These are phyloP conservation scores for Metarhizium sp. DNA, from an alignment of 2,329 filamentous ascomycete genomes.

Conservation along the genomic window DNA sequence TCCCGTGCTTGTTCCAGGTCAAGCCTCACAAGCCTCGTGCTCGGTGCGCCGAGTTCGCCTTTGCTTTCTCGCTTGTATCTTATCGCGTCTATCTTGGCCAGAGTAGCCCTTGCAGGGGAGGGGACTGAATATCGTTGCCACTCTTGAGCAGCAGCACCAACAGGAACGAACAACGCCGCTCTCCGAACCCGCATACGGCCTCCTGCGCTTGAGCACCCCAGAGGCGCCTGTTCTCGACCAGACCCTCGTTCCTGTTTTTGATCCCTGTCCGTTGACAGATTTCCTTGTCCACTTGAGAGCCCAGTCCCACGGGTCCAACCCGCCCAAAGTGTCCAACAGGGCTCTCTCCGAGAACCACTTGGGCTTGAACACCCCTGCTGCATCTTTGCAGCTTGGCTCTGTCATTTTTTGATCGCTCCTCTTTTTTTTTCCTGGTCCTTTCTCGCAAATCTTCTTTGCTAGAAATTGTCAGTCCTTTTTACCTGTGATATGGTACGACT, in stretches of 20 bases:
- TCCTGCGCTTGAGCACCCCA: too few relatives aligned
- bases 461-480: not conserved
- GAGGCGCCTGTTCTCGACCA: not conserved
- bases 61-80: not conserved
- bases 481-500: not conserved
- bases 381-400: not conserved
- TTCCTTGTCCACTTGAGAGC: not conserved
- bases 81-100: too few relatives aligned
- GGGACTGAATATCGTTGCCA: too few relatives aligned
- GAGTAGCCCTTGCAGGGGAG: too few relatives aligned
- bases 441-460: not conserved
- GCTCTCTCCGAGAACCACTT: not conserved
- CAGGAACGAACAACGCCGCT: too few relatives aligned
- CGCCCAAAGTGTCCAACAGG: not conserved
- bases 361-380: constrained; percentile 1
- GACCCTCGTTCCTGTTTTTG: not conserved
- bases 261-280: not conserved
- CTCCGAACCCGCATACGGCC: too few relatives aligned
- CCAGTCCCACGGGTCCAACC: not conserved
- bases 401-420: not conserved
- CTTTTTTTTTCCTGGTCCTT: not conserved
- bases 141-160: too few relatives aligned
- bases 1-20: not conserved
- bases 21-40: not conserved
- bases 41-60: not conserved